Base-by-base conservation (phyloP, 2,329 filamentous ascomycete genomes). In the Metarhizium brunneum region DNA sequence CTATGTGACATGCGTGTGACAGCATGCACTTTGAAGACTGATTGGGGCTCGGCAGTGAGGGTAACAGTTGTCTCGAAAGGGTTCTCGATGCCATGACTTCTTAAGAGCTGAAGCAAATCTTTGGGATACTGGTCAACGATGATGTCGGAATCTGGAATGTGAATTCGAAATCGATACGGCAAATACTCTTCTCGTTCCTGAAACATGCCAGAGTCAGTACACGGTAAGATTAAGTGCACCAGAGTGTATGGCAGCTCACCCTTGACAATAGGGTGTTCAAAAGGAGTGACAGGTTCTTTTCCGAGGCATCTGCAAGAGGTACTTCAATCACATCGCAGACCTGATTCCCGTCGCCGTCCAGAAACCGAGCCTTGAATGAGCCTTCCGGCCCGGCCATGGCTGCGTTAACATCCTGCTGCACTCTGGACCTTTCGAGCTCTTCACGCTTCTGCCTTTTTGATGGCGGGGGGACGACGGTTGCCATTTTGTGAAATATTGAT, bases 11-110 rank as follows among this genome's bases (percentile, higher is more conserved):
- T 92, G 70, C 94, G 82, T 51, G 92, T 92, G 47, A 96, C 91
- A 11, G 90, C 88, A 64, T 94, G 91, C 29, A 97, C 94, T 64
- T 87, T 86, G 76, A 96, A 97, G 0, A 97, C 88, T 25, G 92
- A 90, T 70, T 99, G 92, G 0, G 94, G 92, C 65, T 85, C 82
- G 47, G 83, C 82, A 42, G 78, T 79, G 30, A 86, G 75, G 2
- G 79, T 77, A 50, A 79, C 69, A 0, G 74, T 77, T 5, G 72
- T 79, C 65, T 84, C 81, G 60, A 80, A 83, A 0, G 81, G 79
- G 60, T 81, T 82, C 45, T 76, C 74, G 56, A 83, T 76, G 55
- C 80, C 79, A 74, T 83, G 78, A 59, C 71, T 74, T 29, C 73
- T 74, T n/a, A 84, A 71, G 16, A 82, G 74, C 35, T 74, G 73